Conservation (phyloP, 2,329 filamentous ascomycete species). For the Metarhizium humberi region DNA sequence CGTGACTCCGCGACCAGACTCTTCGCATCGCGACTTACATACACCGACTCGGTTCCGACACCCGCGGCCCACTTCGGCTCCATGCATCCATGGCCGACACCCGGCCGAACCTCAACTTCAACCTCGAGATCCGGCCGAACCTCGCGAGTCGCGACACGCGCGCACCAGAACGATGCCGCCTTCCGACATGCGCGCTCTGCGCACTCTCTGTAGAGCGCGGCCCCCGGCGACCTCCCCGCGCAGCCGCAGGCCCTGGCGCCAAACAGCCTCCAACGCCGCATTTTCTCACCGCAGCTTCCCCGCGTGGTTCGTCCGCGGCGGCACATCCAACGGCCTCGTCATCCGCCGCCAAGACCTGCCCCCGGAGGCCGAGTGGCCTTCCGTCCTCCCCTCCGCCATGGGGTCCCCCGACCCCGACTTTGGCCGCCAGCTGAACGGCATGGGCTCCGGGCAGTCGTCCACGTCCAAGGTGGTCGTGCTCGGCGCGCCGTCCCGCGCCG, state of each 20-base stretch:
- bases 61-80: too few relatives aligned
- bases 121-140: too few relatives aligned
- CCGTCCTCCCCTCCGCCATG: conserved; percentile 50
- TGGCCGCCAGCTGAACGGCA: conserved; percentile 62
- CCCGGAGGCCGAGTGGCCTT: conserved; percentile 23
- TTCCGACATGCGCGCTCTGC: too few relatives aligned
- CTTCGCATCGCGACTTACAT: too few relatives aligned
- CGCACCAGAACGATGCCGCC: background rate
- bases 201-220: too few relatives aligned
- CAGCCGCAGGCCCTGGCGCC: background rate
- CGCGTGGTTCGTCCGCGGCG: conserved; percentile 44
- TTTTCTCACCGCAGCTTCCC: conserved; percentile 21
- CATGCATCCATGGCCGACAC: too few relatives aligned
- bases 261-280: background rate
- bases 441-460: conserved; percentile 60
- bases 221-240: too few relatives aligned
- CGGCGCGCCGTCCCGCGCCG: conserved; percentile 34
- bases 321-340: conserved; percentile 60
- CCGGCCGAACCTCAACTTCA: too few relatives aligned
- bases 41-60: too few relatives aligned
- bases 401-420: conserved; percentile 53
- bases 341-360: conserved; percentile 28
- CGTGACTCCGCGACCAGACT: too few relatives aligned
- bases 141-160: too few relatives aligned
- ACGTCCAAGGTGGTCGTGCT: conserved; percentile 65